phyloP scores from a whole-genome alignment of 169 alveolate species.

The Fabrea salina region DNA sequence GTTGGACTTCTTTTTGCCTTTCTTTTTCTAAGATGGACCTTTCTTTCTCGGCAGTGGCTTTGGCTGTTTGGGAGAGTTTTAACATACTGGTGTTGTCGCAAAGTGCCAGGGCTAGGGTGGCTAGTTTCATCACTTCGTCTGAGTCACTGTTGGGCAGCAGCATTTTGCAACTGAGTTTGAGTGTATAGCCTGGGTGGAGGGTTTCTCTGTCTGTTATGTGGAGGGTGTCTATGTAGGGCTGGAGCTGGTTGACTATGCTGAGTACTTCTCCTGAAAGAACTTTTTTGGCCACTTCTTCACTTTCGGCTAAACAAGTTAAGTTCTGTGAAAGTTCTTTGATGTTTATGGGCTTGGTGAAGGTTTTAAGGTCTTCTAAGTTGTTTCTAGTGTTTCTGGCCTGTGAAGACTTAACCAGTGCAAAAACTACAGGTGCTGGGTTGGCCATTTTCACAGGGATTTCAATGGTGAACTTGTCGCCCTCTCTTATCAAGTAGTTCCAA shows the following conservation, averaged over 20 bases:
- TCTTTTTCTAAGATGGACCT: constrained; percentile 10
- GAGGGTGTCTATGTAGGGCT: not conserved
- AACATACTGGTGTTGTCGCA: not conserved
- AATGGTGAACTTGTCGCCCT: not conserved
- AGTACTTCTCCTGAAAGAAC: not conserved
- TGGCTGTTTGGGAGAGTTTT: not conserved
- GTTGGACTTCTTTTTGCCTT: constrained; percentile 4
- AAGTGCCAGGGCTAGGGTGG: not conserved
- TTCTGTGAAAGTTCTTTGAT: not conserved
- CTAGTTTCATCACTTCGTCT: not conserved
- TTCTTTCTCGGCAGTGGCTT: constrained; percentile 12
- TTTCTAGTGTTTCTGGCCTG: not conserved
- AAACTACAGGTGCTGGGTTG: not conserved
- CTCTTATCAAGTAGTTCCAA: not conserved
- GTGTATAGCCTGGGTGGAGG: not conserved
- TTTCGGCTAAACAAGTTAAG: constrained; percentile 4
- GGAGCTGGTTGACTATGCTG: not conserved
- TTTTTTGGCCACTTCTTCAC: not conserved
- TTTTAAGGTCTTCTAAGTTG: not conserved
- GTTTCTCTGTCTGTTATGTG: constrained; percentile 12
- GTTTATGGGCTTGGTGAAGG: not conserved
- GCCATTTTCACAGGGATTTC: constrained; percentile 1
- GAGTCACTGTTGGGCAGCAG: not conserved
- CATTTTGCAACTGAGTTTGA: not conserved
- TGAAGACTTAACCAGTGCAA: not conserved